phyloP scores from a whole-genome alignment of 202 grass and related monocot species.

The Dendrocalamus latiflorus region DNA sequence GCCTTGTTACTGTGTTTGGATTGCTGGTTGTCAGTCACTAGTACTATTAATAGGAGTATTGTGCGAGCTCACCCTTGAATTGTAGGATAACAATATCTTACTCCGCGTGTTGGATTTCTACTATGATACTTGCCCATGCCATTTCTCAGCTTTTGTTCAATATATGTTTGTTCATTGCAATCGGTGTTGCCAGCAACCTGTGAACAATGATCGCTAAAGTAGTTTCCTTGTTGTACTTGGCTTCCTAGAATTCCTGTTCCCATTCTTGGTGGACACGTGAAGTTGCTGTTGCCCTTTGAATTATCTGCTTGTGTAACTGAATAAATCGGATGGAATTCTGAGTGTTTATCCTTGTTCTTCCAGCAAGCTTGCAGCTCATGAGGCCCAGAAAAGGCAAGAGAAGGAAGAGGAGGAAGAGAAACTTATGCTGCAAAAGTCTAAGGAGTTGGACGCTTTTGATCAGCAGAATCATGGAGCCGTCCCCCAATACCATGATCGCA shows the following conservation, averaged over 20 bases:
- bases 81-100: not conserved
- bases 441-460: constrained; percentile 79
- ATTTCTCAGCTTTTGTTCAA: not conserved
- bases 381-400: constrained; percentile 74
- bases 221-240: not conserved
- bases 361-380: constrained; percentile 77
- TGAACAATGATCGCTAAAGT: not conserved
- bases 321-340: not conserved
- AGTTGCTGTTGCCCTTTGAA: not conserved
- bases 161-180: not conserved
- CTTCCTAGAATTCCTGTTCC: not conserved
- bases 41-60: not conserved
- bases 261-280: not conserved
- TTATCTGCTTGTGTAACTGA: not conserved
- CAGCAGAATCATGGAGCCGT: constrained; percentile 92
- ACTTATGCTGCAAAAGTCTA: constrained; percentile 54
- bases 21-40: not conserved
- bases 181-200: not conserved
- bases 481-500: constrained; percentile 65
- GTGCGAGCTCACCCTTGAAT: not conserved
- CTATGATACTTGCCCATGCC: not conserved
- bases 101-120: not conserved
- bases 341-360: constrained; percentile 17
- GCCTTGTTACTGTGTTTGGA: not conserved
- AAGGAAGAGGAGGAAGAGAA: constrained; percentile 94